Percentiles rank a stretch among this genome's conserved stretches.
Conservation (phyloP, 2,329 filamentous ascomycete species). For the Alternaria dauci region DNA sequence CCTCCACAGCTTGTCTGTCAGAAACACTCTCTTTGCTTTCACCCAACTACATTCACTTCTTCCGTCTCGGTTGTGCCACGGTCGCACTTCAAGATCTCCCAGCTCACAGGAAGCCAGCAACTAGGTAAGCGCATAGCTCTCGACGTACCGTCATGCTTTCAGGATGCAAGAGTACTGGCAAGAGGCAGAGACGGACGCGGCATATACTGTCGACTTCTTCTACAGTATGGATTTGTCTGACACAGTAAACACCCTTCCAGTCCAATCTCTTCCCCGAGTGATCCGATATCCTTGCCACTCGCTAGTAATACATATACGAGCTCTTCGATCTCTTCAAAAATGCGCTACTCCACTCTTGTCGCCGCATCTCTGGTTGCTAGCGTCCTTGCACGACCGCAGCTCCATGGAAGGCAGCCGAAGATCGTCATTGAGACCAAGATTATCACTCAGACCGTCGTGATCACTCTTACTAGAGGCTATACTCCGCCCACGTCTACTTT, state of each 20-base stretch:
- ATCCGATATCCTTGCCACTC: conserved; percentile 19
- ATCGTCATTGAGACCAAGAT: conserved; percentile 34
- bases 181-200: conserved; percentile 18
- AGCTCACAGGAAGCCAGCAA: conserved; percentile 13
- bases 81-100: conserved; percentile 21
- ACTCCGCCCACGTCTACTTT: conserved; percentile 7
- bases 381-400: conserved; percentile 35
- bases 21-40: conserved; percentile 29
- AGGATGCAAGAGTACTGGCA: conserved; percentile 7
- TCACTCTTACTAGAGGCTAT: conserved; percentile 19
- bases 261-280: conserved; percentile 4
- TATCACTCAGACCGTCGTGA: conserved; percentile 32
- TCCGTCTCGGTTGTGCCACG: conserved; percentile 27
- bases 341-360: conserved; percentile 40
- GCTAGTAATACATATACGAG: conserved; percentile 9
- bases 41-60: conserved; percentile 28
- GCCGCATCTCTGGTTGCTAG: conserved; percentile 36
- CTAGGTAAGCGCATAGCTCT: conserved; percentile 20
- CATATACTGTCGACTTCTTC: not conserved
- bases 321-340: conserved; percentile 25
- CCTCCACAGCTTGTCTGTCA: conserved; percentile 33
- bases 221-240: conserved; percentile 12
- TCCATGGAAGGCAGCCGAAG: conserved; percentile 27
- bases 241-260: conserved; percentile 21
- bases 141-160: not conserved